Base-by-base conservation (phyloP, 257 asterid genomes). In the Solanum bulbocastanum region DNA sequence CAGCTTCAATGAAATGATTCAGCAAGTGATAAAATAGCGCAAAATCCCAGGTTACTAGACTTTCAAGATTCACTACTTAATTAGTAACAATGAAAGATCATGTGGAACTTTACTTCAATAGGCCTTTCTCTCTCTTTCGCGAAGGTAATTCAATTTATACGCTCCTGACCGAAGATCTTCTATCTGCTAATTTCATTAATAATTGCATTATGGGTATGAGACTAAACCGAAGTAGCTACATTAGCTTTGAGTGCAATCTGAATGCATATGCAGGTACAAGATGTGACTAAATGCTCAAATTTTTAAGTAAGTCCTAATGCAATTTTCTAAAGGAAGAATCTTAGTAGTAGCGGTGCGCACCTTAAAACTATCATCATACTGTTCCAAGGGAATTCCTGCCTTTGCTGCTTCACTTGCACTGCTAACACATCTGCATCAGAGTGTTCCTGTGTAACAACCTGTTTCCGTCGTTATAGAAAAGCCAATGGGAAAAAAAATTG, bases 381-480 rank as follows among this genome's bases (percentile, higher is more conserved):
- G 94, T 90, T 89, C 95, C 95, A 95, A 90, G 83, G 97, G 97
- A 71, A 95, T 92, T 62, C 98, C 98, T 81, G 95, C 97, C 92
- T 93, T 94, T 69, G 97, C 95, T 83, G 98, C 98, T 92, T 93
- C 98, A 90, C 93, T 95, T 72, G 98, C 98, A 90, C 96, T 93
- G 68, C 92, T 91, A 86, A 93, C 93, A 89, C 95, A 93, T 92
- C 97, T 95, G 94, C 94, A 91, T 87, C 89, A 92, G 84, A 89
- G 78, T 73, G 69, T 81, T 79, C 69, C 85, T 30, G 30, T 30
- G 30, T 30, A 30, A 30, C 30, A 30, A 30, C 30, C 30, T 30
- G 30, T 30, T 30, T 30, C 30, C 30, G 30, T 30, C 30, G 30
- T 30, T 30, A 30, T 30, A 30, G 30, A 30, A 30, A 30, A 30